A percentile compares a stretch with the other conserved stretches of the same genome.
Conservation (phyloP, 305 asterid genomes). For the Fraxinus angustifolia region DNA sequence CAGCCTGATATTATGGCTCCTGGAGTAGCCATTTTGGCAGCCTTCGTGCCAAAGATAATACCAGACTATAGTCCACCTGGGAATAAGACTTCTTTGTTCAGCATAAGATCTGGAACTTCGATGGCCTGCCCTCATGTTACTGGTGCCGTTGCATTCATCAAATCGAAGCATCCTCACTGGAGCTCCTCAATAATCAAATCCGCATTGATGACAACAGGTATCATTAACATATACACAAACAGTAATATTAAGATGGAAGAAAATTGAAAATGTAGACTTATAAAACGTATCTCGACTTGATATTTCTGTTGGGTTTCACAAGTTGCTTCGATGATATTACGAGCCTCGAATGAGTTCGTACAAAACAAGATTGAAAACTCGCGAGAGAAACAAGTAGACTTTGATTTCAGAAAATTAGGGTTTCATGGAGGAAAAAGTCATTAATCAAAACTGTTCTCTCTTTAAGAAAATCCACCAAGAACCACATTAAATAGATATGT, state of each 20-base stretch:
- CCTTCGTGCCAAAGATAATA: conserved; percentile 35
- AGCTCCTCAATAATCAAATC: conserved; percentile 60
- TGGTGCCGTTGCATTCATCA: conserved; percentile 62
- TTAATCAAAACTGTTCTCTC: neutral
- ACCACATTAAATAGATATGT: neutral
- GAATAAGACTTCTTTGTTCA: conserved; percentile 40
- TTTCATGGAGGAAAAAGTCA: neutral
- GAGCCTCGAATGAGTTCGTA: neutral
- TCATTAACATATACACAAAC: neutral
- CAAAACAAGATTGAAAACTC: neutral
- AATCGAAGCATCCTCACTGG: conserved; percentile 56
- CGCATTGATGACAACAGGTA: conserved; percentile 69
- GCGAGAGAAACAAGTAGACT: neutral
- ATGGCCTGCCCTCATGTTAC: conserved; percentile 81
- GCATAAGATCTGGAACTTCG: conserved; percentile 65
- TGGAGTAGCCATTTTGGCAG: conserved; percentile 69
- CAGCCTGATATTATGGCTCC: conserved; percentile 81
- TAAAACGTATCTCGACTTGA: neutral
- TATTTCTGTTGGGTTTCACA: neutral
- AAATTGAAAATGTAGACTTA: neutral
- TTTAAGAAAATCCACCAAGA: neutral
- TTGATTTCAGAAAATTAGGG: neutral
- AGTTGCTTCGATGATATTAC: neutral
- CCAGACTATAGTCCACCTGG: conserved; percentile 37
- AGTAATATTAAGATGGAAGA: neutral